These are phyloP conservation scores for Monilinia polystroma DNA, from an alignment of 2,329 filamentous ascomycete genomes.

Conservation along the genomic window DNA sequence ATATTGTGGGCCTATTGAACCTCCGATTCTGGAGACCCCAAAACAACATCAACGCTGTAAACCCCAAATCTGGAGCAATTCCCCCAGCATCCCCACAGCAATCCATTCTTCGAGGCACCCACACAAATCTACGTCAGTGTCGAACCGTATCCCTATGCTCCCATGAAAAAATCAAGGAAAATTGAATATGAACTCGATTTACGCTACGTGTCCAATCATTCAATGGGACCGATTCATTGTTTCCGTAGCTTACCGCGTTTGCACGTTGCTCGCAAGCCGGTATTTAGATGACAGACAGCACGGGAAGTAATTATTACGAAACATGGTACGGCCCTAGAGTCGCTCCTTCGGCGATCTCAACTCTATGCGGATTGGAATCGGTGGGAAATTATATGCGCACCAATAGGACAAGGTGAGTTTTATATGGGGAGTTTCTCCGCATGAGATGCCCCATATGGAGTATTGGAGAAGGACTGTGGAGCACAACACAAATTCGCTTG, in stretches of 20 bases:
- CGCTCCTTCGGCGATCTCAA: conserved; percentile 1
- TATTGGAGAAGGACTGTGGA: neutral
- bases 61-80: neutral
- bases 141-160: conserved; percentile 7
- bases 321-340: neutral
- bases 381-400: conserved; percentile 13
- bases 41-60: neutral
- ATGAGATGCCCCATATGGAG: neutral
- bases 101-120: neutral
- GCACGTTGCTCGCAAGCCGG: neutral
- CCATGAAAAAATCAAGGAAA: neutral
- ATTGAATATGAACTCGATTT: neutral
- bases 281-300: neutral
- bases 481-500: neutral
- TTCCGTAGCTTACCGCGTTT: neutral
- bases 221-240: neutral
- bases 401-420: neutral
- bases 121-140: conserved; percentile 1
- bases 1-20: neutral
- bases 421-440: neutral
- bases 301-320: neutral
- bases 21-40: conserved; percentile 16
- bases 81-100: neutral
- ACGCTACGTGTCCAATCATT: neutral
- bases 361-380: neutral